Evolutionary conservation across 768 basidiomycete genomes (phyloP).

Genomic region (Podaxis pistillaris): DNA sequence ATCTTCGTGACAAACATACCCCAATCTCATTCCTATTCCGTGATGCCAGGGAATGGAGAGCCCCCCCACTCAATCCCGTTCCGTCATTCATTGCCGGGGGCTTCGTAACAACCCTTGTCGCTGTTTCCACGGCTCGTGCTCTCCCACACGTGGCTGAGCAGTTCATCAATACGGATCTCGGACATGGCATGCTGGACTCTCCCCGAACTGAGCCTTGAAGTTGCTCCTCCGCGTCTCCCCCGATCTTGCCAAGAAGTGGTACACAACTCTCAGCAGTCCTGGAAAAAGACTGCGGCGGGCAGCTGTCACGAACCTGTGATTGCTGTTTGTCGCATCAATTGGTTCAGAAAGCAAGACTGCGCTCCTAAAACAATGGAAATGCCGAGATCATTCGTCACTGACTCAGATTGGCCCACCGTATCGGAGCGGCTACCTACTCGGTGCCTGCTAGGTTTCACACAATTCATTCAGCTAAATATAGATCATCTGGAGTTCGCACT

Average conservation of each 20-base stretch:
- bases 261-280: no score
- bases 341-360: not conserved
- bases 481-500: not conserved
- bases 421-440: conserved; percentile 5
- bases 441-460: conserved; percentile 9
- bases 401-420: not conserved
- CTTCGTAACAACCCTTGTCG: not conserved
- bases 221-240: not conserved
- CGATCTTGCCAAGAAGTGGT: not conserved
- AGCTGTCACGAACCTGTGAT: not conserved
- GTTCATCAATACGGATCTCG: not conserved
- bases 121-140: not conserved
- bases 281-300: not conserved
- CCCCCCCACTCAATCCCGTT: not conserved
- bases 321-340: not conserved
- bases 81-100: not conserved
- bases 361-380: not conserved
- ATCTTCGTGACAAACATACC: not conserved
- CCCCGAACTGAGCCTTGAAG: not conserved
- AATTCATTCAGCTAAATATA: conserved; percentile 4
- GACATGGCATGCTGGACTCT: not conserved
- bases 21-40: not conserved
- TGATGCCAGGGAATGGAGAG: not conserved
- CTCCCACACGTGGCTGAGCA: not conserved
- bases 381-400: conserved; percentile 6